phyloP scores from a whole-genome alignment of 169 alveolate genomes.

The Plasmodium malariae region DNA sequence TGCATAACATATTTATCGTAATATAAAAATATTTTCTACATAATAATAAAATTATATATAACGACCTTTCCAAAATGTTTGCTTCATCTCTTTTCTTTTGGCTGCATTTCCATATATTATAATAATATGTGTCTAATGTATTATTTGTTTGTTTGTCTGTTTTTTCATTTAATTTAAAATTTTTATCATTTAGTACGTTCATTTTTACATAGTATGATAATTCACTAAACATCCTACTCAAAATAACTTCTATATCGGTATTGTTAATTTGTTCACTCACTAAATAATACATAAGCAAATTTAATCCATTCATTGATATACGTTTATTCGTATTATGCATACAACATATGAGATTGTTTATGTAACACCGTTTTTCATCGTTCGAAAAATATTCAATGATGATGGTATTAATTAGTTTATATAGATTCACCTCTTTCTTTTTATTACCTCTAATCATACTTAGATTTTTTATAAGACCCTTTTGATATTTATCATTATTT shows the following conservation, averaged over 20 bases:
- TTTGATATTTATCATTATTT: slow-evolving; percentile 28
- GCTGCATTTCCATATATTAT: background rate
- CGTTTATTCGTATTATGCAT: slow-evolving; percentile 56
- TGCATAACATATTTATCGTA: slow-evolving; percentile 38
- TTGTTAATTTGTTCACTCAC: slow-evolving; percentile 8
- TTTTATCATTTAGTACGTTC: slow-evolving; percentile 29
- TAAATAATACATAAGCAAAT: slow-evolving; percentile 44
- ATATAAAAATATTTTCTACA: slow-evolving; percentile 47
- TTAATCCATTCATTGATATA: slow-evolving; percentile 42
- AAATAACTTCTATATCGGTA: slow-evolving; percentile 11
- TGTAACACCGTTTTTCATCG: slow-evolving; percentile 35
- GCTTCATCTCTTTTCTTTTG: background rate
- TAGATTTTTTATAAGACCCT: slow-evolving; percentile 31
- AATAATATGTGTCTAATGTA: slow-evolving; percentile 15
- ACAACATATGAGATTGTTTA: slow-evolving; percentile 47
- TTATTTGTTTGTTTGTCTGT: slow-evolving; percentile 8
- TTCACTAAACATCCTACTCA: slow-evolving; percentile 61
- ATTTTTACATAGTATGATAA: slow-evolving; percentile 45
- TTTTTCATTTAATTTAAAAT: background rate
- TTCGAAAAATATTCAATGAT: slow-evolving; percentile 25
- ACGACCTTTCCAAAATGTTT: slow-evolving; percentile 49
- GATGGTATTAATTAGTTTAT: slow-evolving; percentile 17
- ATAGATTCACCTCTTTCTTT: slow-evolving; percentile 15
- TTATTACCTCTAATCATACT: background rate
- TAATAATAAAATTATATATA: slow-evolving; percentile 40